phyloP scores from a whole-genome alignment of 805 yeast species.

The Zygosaccharomyces lentus region DNA sequence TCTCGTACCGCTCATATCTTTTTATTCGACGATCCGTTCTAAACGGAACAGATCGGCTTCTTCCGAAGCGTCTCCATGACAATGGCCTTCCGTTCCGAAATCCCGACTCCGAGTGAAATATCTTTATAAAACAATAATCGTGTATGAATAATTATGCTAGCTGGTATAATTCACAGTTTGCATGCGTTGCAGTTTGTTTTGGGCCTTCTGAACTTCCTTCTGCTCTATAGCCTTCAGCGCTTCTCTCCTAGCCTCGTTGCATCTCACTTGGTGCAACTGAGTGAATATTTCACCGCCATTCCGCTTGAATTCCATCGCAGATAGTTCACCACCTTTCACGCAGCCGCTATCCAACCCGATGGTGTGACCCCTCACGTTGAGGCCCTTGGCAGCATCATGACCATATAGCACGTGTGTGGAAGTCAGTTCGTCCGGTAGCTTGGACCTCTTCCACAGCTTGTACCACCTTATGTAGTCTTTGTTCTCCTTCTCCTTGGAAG shows the following conservation, averaged over 20 bases:
- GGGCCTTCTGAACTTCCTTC: not conserved
- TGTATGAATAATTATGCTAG: too few species aligned
- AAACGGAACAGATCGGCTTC: too few species aligned
- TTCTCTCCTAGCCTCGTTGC: not conserved
- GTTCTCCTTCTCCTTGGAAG: constrained; percentile 25
- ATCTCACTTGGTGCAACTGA: constrained; percentile 1
- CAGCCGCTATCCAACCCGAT: constrained; percentile 84
- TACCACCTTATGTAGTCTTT: constrained; percentile 48
- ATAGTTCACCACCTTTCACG: constrained; percentile 64
- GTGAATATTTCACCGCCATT: not conserved
- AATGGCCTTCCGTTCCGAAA: too few species aligned
- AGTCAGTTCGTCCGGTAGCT: constrained; percentile 25
- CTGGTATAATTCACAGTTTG: too few species aligned
- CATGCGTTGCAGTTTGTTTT: not conserved
- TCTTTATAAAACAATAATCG: too few species aligned
- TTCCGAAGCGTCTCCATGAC: too few species aligned
- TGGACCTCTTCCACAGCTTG: constrained; percentile 45
- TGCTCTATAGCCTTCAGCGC: not conserved
- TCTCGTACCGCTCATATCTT: constrained; percentile 52
- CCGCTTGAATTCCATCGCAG: constrained; percentile 35
- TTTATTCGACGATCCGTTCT: too few species aligned
- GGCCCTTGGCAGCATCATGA: constrained; percentile 80
- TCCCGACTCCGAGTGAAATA: too few species aligned
- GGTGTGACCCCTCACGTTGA: constrained; percentile 58
- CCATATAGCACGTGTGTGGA: constrained; percentile 64